phyloP scores from a whole-genome alignment of 805 yeast genomes.

The Saccharomycopsis selenospora region DNA sequence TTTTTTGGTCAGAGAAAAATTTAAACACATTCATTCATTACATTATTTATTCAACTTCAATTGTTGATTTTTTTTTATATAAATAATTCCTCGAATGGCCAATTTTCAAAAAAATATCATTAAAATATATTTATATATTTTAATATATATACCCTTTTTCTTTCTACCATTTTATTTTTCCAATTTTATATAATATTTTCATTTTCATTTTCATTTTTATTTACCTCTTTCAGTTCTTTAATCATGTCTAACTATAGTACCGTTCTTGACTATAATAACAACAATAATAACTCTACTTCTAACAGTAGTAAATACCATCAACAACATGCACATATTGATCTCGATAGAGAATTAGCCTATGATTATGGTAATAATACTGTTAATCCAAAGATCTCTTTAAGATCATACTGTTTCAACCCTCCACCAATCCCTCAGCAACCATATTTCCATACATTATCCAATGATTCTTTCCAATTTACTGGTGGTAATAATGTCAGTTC shows the following conservation, averaged over 20 bases:
- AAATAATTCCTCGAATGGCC: no score
- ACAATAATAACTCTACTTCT: neutral
- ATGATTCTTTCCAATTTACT: neutral
- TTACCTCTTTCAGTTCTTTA: neutral
- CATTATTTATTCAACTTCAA: no score
- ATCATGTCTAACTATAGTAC: conserved; percentile 2
- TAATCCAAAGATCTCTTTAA: conserved; percentile 20
- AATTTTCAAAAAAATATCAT: no score
- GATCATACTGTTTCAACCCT: conserved; percentile 17
- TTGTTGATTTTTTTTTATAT: no score
- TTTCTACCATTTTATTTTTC: no score
- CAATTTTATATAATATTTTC: neutral
- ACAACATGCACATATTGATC: conserved; percentile 8
- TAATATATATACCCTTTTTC: no score
- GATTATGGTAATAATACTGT: conserved; percentile 20
- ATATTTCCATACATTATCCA: neutral
- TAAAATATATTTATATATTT: no score
- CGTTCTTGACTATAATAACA: neutral
- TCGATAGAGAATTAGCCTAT: conserved; percentile 15
- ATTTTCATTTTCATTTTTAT: neutral
- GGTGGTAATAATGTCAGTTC: neutral
- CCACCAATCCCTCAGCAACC: conserved; percentile 3
- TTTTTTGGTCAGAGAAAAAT: no score
- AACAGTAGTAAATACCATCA: no score
- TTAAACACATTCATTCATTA: no score